Percentiles rank a stretch among this genome's conserved stretches.
These are phyloP conservation scores for Fusarium albosuccineum DNA, from an alignment of 2,329 filamentous ascomycete species.

Conservation along the genomic window DNA sequence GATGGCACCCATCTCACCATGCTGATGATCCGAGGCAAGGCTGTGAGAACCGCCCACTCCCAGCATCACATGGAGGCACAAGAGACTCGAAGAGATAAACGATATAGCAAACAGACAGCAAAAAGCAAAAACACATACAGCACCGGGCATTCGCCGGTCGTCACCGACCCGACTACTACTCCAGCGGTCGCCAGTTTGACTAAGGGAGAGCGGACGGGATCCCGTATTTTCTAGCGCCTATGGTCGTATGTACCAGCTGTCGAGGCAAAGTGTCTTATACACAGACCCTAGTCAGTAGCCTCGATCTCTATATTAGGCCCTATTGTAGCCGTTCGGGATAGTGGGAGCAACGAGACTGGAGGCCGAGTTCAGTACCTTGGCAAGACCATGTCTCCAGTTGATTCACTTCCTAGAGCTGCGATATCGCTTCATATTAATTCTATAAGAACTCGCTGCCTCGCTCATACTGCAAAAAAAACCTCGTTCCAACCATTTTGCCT, in stretches of 20 bases:
- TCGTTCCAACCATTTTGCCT: slow-evolving; percentile 32
- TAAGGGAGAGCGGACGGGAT: slow-evolving; percentile 26
- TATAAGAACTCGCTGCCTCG: slow-evolving; percentile 13
- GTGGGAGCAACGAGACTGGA: background rate
- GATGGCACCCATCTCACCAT: no score
- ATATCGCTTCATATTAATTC: slow-evolving; percentile 24
- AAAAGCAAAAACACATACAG: slow-evolving; percentile 19
- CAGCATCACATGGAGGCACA: background rate
- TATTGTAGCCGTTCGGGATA: background rate
- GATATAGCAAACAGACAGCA: background rate
- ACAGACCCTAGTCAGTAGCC: background rate
- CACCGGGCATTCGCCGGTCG: slow-evolving; percentile 28
- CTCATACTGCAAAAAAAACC: background rate
- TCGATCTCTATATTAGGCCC: background rate
- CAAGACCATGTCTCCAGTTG: background rate
- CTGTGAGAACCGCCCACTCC: no score
- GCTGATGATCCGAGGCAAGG: no score
- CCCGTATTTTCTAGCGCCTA: slow-evolving; percentile 25
- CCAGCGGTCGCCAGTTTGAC: slow-evolving; percentile 25
- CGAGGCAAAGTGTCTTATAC: background rate
- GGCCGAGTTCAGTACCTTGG: background rate
- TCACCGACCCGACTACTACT: slow-evolving; percentile 31
- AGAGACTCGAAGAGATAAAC: background rate
- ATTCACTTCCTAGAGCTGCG: background rate
- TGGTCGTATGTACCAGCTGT: slow-evolving; percentile 21